Conservation (phyloP, 1,284 basidiomycete genomes). For the Pisolithus thermaeus region DNA sequence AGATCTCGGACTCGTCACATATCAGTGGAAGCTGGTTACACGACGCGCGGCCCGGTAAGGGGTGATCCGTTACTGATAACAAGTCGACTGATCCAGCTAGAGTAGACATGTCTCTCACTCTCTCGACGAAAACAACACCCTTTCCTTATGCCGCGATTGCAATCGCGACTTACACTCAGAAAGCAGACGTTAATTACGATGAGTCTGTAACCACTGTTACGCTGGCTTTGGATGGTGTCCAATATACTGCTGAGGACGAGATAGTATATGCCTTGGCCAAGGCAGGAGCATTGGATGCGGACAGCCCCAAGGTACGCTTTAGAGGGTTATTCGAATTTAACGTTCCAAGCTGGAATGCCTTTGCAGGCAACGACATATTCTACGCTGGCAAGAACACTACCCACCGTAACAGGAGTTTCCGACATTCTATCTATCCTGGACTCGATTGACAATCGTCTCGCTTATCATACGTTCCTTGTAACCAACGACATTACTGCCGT, state of each 20-base stretch:
- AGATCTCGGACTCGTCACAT: too few species aligned
- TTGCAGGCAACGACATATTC: conserved; percentile 42
- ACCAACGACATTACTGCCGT: conserved; percentile 68
- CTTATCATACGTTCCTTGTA: conserved; percentile 77
- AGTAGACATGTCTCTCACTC: conserved; percentile 39
- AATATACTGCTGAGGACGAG: conserved; percentile 54
- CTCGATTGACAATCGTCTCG: conserved; percentile 76
- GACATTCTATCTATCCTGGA: conserved; percentile 70
- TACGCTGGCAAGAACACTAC: conserved; percentile 52
- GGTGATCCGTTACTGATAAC: background rate
- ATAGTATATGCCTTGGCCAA: conserved; percentile 61
- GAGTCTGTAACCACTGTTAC: conserved; percentile 39
- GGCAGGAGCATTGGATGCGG: conserved; percentile 51
- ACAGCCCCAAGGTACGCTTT: conserved; percentile 50
- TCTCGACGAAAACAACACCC: conserved; percentile 59
- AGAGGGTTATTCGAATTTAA: background rate
- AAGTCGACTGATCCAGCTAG: background rate
- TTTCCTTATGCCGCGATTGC: conserved; percentile 68
- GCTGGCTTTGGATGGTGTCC: conserved; percentile 47
- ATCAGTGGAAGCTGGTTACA: too few species aligned
- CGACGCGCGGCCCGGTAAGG: too few species aligned
- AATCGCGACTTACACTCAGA: conserved; percentile 56
- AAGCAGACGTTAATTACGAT: conserved; percentile 53
- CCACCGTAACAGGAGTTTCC: conserved; percentile 53
- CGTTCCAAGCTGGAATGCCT: conserved; percentile 6